A percentile compares a stretch with the other conserved stretches of the same genome.
These are phyloP conservation scores for Acephala macrosclerotiorum DNA, from an alignment of 2,329 filamentous ascomycete species.

Conservation along the genomic window DNA sequence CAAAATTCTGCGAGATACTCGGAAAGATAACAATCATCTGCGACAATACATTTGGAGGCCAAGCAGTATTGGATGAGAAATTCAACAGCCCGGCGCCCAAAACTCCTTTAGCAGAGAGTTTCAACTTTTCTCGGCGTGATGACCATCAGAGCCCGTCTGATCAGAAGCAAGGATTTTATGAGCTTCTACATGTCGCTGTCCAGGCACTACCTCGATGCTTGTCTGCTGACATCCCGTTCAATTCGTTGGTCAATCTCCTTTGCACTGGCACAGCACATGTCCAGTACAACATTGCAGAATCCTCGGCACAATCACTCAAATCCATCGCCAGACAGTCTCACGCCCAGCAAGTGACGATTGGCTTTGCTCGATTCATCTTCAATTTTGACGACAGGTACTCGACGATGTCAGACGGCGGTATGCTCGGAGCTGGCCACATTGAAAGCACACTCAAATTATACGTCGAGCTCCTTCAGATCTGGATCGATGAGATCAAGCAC, in stretches of 20 bases:
- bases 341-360: slow-evolving; percentile 94
- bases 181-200: slow-evolving; percentile 92
- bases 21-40: slow-evolving; percentile 97
- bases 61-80: slow-evolving; percentile 94
- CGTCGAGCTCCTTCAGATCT: slow-evolving; percentile 91
- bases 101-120: slow-evolving; percentile 93
- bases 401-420: slow-evolving; percentile 96
- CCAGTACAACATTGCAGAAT: slow-evolving; percentile 88
- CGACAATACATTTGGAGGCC: slow-evolving; percentile 95
- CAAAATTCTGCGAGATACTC: slow-evolving; percentile 91
- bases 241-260: slow-evolving; percentile 89
- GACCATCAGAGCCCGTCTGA: slow-evolving; percentile 76
- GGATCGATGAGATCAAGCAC: slow-evolving; percentile 95
- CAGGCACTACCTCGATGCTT: slow-evolving; percentile 95
- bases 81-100: slow-evolving; percentile 88
- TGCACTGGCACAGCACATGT: slow-evolving; percentile 98
- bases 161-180: slow-evolving; percentile 93
- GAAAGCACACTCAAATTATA: slow-evolving; percentile 93
- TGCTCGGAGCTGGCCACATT: slow-evolving; percentile 93
- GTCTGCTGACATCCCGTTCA: slow-evolving; percentile 89
- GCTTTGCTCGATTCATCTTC: slow-evolving; percentile 97
- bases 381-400: slow-evolving; percentile 98
- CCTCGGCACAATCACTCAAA: slow-evolving; percentile 91
- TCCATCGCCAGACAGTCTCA: slow-evolving; percentile 93
- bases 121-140: slow-evolving; percentile 87